Percentiles rank a stretch among this genome's conserved stretches.
Conservation (phyloP, 768 basidiomycete species). For the Cystobasidiopsis lactophilus region DNA sequence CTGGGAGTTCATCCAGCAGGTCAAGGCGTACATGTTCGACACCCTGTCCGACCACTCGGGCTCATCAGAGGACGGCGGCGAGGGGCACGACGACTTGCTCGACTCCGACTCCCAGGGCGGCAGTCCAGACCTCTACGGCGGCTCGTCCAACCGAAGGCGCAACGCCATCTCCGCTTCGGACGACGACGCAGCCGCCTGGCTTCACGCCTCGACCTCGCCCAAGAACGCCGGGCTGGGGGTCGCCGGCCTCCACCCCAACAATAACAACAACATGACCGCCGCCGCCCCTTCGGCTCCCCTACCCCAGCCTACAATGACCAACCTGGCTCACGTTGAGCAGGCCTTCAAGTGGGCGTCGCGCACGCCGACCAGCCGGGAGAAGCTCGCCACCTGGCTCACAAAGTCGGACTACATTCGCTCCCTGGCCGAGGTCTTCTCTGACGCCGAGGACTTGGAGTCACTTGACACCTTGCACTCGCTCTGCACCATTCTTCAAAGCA, state of each 20-base stretch:
- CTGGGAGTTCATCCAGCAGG: constrained; percentile 88
- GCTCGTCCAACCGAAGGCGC: neutral
- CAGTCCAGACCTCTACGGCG: neutral
- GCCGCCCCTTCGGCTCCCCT: neutral
- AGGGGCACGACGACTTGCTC: neutral
- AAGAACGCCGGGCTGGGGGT: neutral
- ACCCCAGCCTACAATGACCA: constrained; percentile 43
- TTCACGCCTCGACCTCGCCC: no score
- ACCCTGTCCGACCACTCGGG: neutral
- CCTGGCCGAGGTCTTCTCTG: constrained; percentile 58
- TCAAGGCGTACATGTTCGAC: constrained; percentile 48
- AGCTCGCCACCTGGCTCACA: constrained; percentile 2
- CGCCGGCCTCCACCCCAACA: neutral
- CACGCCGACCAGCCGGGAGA: constrained; percentile 10
- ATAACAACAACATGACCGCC: neutral
- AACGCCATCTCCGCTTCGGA: neutral
- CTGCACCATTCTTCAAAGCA: constrained; percentile 80
- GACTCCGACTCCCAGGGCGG: neutral
- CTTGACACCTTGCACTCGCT: constrained; percentile 73
- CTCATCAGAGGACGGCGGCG: neutral
- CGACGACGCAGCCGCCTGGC: neutral
- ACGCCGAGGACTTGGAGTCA: constrained; percentile 82
- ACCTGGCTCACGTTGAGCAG: constrained; percentile 54
- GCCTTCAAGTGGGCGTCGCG: constrained; percentile 47
- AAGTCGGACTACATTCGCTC: constrained; percentile 57